Evolutionary conservation across 2,329 filamentous ascomycete genomes (phyloP).

Genomic region (Lanzia echinophila): DNA sequence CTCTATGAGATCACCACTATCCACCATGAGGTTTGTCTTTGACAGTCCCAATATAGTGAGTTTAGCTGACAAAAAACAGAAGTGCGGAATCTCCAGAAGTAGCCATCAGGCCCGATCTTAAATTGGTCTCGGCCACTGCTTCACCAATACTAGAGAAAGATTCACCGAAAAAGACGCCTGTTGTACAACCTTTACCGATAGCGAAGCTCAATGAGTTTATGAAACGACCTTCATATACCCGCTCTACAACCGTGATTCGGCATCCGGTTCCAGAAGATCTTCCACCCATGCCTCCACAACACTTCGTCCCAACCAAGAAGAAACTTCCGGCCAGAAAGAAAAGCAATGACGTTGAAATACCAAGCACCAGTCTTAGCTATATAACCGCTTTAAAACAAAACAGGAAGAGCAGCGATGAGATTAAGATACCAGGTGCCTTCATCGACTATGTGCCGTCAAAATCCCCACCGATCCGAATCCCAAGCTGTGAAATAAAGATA

Average conservation of each 20-base stretch:
- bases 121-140: slow-evolving; percentile 19
- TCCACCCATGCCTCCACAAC: slow-evolving; percentile 1
- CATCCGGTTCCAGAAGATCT: slow-evolving; percentile 8
- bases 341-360: background rate
- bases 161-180: slow-evolving; percentile 13
- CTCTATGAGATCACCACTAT: slow-evolving; percentile 22
- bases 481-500: slow-evolving; percentile 13
- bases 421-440: slow-evolving; percentile 1
- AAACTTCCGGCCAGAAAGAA: background rate
- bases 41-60: background rate
- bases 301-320: slow-evolving; percentile 10
- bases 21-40: slow-evolving; percentile 20
- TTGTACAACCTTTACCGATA: slow-evolving; percentile 16
- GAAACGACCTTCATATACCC: slow-evolving; percentile 11
- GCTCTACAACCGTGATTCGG: slow-evolving; percentile 10
- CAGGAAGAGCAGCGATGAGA: slow-evolving; percentile 5
- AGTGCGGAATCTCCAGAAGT: slow-evolving; percentile 23
- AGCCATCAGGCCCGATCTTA: slow-evolving; percentile 18
- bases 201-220: slow-evolving; percentile 16
- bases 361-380: background rate
- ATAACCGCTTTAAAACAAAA: background rate
- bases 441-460: background rate
- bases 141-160: slow-evolving; percentile 21
- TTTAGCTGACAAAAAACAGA: slow-evolving; percentile 13
- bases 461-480: background rate